These are phyloP conservation scores for Sarocladiaceae sp. DNA, from an alignment of 2,329 filamentous ascomycete species.

Conservation along the genomic window DNA sequence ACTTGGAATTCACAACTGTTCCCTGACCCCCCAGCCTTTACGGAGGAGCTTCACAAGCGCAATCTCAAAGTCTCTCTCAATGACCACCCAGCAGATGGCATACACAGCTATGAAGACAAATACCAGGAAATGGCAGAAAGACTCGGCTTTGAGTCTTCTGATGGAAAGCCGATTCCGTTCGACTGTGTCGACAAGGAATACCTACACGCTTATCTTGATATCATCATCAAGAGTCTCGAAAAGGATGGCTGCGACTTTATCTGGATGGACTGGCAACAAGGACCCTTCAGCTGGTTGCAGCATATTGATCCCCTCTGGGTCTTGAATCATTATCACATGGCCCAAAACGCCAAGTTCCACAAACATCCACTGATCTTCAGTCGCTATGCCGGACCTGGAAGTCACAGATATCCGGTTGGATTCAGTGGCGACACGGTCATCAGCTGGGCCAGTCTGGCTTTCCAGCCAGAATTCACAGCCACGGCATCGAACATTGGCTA, in stretches of 20 bases:
- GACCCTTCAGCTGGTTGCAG: conserved; percentile 46
- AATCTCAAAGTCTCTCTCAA: conserved; percentile 54
- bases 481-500: conserved; percentile 64
- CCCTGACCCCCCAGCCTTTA: conserved; percentile 50
- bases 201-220: conserved; percentile 49
- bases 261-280: conserved; percentile 69
- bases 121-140: conserved; percentile 51
- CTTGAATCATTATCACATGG: conserved; percentile 61
- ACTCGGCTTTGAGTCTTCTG: conserved; percentile 44
- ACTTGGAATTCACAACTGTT: conserved; percentile 51
- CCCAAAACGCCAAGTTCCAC: conserved; percentile 34
- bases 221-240: conserved; percentile 53
- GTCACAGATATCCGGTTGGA: conserved; percentile 60
- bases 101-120: conserved; percentile 51
- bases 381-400: conserved; percentile 57
- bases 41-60: conserved; percentile 44
- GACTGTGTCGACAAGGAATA: conserved; percentile 41
- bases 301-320: conserved; percentile 62
- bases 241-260: conserved; percentile 56
- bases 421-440: conserved; percentile 60
- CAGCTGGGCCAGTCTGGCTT: conserved; percentile 56
- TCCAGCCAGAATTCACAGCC: conserved; percentile 64
- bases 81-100: conserved; percentile 57
- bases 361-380: conserved; percentile 50
- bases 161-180: conserved; percentile 49